These are phyloP conservation scores for Scytalidium lignicola DNA, from an alignment of 2,329 filamentous ascomycete species.

Conservation along the genomic window DNA sequence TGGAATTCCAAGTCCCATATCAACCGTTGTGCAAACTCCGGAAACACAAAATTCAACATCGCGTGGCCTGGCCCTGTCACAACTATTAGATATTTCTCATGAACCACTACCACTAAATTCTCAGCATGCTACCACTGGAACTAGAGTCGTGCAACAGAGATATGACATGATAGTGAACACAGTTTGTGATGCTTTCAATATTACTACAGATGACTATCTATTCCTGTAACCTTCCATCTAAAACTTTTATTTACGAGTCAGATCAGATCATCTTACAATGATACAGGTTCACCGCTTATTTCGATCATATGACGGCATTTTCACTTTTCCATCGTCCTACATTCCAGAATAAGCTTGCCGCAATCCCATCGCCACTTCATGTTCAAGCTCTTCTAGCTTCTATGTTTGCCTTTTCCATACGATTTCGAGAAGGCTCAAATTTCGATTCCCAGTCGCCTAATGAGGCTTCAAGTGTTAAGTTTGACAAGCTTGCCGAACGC, in stretches of 20 bases:
- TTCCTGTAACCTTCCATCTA: not conserved
- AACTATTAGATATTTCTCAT: conserved; percentile 1
- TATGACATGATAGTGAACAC: not conserved
- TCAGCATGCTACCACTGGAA: not conserved
- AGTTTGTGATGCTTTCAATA: not conserved
- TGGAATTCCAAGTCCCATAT: not conserved
- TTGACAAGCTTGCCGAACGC: conserved; percentile 18
- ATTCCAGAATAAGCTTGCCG: conserved; percentile 5
- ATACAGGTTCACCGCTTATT: conserved; percentile 3
- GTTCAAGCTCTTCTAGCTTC: conserved; percentile 25
- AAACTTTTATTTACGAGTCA: not conserved
- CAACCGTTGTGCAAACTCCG: not conserved
- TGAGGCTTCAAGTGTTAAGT: conserved; percentile 9
- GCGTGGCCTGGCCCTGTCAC: conserved; percentile 28
- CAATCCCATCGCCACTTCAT: conserved; percentile 7
- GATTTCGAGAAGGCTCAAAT: conserved; percentile 6
- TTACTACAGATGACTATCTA: not conserved
- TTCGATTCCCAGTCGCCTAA: not conserved
- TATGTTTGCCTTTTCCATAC: conserved; percentile 26
- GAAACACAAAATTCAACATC: conserved; percentile 21
- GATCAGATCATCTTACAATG: not conserved
- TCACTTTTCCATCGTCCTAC: conserved; percentile 10
- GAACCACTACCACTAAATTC: not conserved
- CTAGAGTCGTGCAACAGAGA: not conserved
- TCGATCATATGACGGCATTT: conserved; percentile 12